Evolutionary conservation across 176 grass and related monocot genomes (phyloP).

Genomic region (Phoenix roebelenii): DNA sequence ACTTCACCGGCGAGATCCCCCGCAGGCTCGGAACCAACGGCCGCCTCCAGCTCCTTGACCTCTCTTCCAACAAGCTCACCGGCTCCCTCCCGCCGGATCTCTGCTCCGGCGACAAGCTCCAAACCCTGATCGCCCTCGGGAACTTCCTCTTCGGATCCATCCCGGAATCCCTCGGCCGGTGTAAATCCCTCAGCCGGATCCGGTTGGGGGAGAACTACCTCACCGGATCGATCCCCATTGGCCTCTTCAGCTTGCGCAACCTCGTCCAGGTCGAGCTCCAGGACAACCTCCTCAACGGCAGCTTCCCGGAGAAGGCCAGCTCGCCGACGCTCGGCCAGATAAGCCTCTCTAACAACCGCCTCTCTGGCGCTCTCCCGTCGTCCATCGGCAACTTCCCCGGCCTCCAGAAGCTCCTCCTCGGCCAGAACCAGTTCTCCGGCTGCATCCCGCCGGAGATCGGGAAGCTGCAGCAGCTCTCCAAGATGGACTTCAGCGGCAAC

Average conservation of each 20-base stretch:
- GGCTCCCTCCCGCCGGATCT: slow-evolving; percentile 10
- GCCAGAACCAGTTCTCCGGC: slow-evolving; percentile 20
- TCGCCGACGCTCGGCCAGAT: slow-evolving; percentile 8
- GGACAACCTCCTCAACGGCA: slow-evolving; percentile 15
- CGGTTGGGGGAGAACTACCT: slow-evolving; percentile 13
- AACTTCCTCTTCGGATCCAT: slow-evolving; percentile 17
- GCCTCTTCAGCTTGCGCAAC: slow-evolving; percentile 15
- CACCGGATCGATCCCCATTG: slow-evolving; percentile 7
- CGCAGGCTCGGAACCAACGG: slow-evolving; percentile 9
- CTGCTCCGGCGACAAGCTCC: slow-evolving; percentile 13
- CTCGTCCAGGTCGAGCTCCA: slow-evolving; percentile 16
- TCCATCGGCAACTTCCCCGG: slow-evolving; percentile 23
- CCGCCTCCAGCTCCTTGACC: slow-evolving; percentile 5
- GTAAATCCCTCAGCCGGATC: slow-evolving; percentile 16
- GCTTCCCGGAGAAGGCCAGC: neutral
- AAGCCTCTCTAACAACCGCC: slow-evolving; percentile 20
- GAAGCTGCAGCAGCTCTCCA: slow-evolving; percentile 19
- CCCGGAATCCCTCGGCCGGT: slow-evolving; percentile 13
- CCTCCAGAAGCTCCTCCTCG: slow-evolving; percentile 14
- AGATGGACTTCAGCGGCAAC: slow-evolving; percentile 21
- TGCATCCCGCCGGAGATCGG: slow-evolving; percentile 23
- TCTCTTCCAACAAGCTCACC: slow-evolving; percentile 21
- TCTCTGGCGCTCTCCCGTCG: slow-evolving; percentile 14
- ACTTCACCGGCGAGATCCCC: slow-evolving; percentile 15
- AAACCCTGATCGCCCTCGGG: slow-evolving; percentile 13